Conservation (phyloP, 768 basidiomycete genomes). For the Boletus barrowsii region DNA sequence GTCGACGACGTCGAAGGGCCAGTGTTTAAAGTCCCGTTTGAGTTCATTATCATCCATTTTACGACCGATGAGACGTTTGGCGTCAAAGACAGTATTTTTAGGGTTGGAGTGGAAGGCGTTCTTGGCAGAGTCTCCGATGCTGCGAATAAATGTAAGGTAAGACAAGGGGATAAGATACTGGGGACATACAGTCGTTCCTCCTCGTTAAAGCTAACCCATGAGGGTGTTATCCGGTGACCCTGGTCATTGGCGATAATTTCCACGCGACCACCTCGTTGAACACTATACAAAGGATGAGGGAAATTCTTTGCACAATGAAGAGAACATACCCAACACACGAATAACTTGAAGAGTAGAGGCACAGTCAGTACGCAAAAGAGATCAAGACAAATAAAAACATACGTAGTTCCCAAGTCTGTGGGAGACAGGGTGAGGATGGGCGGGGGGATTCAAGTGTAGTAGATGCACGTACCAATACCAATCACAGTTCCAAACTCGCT, state of each 20-base stretch:
- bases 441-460: rapidly evolving
- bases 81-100: conserved; percentile 92
- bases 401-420: conserved; percentile 90
- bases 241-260: conserved; percentile 91
- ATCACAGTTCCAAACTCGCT: conserved; percentile 89
- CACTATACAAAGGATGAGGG: conserved; percentile 40
- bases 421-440: conserved; percentile 4
- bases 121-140: conserved; percentile 93
- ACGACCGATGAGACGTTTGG: conserved; percentile 92
- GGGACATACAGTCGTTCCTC: conserved; percentile 62
- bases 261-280: conserved; percentile 80
- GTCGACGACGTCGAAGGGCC: conserved; percentile 82
- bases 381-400: conserved; percentile 25
- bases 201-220: conserved; percentile 79
- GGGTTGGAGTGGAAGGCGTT: conserved; percentile 94
- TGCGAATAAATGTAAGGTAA: neutral
- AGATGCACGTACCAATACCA: conserved; percentile 70
- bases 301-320: neutral
- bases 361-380: conserved; percentile 5
- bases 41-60: conserved; percentile 79
- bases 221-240: conserved; percentile 86
- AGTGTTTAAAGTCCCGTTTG: conserved; percentile 83
- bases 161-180: neutral
- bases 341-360: conserved; percentile 51
- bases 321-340: conserved; percentile 88